phyloP scores from a whole-genome alignment of 495 filamentous ascomycete species.

The Penicillium mononematosum region DNA sequence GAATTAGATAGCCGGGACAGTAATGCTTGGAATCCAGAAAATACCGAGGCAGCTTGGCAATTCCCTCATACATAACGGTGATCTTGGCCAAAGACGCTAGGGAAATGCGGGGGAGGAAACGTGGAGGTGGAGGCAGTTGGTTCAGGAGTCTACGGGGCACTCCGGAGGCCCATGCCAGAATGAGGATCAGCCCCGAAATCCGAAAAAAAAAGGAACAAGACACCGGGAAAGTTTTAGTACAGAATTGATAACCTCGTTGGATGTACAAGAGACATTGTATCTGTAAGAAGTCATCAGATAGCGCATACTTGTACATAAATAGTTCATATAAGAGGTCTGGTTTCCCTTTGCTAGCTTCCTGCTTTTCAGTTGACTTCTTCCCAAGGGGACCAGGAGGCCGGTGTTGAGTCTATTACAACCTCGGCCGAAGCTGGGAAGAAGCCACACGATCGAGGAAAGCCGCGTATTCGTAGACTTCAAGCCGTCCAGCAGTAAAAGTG shows the following conservation, averaged over 20 bases:
- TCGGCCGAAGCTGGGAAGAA: not conserved
- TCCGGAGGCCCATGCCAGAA: conserved; percentile 18
- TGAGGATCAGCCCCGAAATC: conserved; percentile 26
- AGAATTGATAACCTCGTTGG: not conserved
- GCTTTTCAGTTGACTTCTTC: not conserved
- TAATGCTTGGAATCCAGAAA: conserved; percentile 22
- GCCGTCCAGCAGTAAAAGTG: not conserved
- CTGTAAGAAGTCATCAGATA: not conserved
- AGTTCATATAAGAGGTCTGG: not conserved
- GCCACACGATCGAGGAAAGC: not conserved
- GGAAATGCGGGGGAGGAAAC: conserved; percentile 31
- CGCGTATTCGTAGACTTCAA: not conserved
- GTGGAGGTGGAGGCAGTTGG: conserved; percentile 19
- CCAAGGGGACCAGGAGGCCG: not conserved
- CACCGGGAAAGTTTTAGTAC: not conserved
- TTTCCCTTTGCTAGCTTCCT: not conserved
- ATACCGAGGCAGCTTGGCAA: conserved; percentile 32
- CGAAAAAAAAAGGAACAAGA: not conserved
- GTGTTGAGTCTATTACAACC: not conserved
- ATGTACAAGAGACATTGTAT: not conserved
- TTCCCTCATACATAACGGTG: conserved; percentile 3
- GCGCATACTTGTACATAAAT: not conserved
- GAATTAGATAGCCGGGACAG: conserved; percentile 24
- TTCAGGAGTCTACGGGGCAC: conserved; percentile 4
- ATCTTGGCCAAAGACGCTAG: conserved; percentile 5